These are phyloP conservation scores for Berkeleyomyces rouxiae DNA, from an alignment of 2,329 filamentous ascomycete genomes.

Conservation along the genomic window DNA sequence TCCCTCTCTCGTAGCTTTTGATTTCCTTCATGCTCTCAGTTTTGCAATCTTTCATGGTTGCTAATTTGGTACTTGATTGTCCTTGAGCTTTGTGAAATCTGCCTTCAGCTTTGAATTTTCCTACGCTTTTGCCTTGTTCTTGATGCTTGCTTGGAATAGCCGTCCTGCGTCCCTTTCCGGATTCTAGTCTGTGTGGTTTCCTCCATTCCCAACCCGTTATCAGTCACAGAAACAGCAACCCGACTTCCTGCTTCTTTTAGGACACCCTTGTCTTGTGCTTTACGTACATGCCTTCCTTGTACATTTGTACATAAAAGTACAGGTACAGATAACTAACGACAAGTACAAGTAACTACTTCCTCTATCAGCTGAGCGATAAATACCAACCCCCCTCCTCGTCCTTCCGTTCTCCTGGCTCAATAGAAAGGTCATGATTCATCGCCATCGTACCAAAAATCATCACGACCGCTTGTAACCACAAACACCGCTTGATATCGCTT, in stretches of 20 bases:
- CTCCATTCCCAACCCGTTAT: conserved; percentile 1
- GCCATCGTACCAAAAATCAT: background rate
- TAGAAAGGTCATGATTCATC: background rate
- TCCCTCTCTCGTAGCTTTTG: too few species aligned
- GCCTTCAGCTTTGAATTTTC: too few species aligned
- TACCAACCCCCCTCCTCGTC: background rate
- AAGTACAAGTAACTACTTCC: background rate
- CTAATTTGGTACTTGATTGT: too few species aligned
- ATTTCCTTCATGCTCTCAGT: too few species aligned
- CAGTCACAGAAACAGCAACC: background rate
- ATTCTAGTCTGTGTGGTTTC: background rate
- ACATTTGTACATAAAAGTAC: background rate
- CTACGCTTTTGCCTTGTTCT: background rate
- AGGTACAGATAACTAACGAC: background rate
- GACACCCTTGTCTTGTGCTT: background rate
- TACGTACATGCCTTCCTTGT: background rate
- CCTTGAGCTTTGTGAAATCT: too few species aligned
- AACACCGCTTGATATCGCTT: background rate
- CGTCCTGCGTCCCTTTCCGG: too few species aligned
- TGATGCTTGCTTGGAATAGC: too few species aligned
- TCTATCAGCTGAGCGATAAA: background rate
- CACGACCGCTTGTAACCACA: background rate
- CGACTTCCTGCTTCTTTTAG: background rate
- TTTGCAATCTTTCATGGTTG: too few species aligned
- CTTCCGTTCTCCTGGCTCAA: background rate